These are phyloP conservation scores for Somion occarium DNA, from an alignment of 1,284 basidiomycete species.

Conservation along the genomic window DNA sequence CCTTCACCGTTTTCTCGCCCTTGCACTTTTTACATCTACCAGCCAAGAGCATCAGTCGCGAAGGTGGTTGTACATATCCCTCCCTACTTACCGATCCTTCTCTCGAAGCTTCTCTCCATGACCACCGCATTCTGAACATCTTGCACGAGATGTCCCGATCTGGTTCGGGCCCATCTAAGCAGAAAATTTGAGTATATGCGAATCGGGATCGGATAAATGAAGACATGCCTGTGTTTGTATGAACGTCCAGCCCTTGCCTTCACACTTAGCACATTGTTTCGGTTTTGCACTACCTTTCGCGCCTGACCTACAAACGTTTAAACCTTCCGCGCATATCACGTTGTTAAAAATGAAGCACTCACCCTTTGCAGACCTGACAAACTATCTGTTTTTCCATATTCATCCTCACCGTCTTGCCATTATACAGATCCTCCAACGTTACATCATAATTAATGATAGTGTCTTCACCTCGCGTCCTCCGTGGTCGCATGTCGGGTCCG, in stretches of 20 bases:
- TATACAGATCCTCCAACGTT: conserved; percentile 89
- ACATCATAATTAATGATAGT: conserved; percentile 81
- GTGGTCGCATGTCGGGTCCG: conserved; percentile 37
- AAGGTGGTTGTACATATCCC: neutral
- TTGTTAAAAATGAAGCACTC: conserved; percentile 21
- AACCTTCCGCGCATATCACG: neutral
- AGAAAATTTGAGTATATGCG: neutral
- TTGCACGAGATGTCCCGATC: conserved; percentile 46
- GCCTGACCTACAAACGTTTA: conserved; percentile 54
- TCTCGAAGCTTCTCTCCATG: conserved; percentile 79
- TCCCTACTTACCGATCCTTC: conserved; percentile 69
- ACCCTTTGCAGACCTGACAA: conserved; percentile 83
- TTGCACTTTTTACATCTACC: conserved; percentile 94
- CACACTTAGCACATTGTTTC: conserved; percentile 78
- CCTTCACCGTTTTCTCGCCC: conserved; percentile 78
- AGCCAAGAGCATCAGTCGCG: neutral
- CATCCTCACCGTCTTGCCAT: conserved; percentile 87
- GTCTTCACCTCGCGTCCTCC: conserved; percentile 60
- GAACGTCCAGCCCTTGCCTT: conserved; percentile 76
- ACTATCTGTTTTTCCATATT: conserved; percentile 84
- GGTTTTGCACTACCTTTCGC: conserved; percentile 77
- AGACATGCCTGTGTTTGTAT: conserved; percentile 57
- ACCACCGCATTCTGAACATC: conserved; percentile 80
- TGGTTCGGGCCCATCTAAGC: conserved; percentile 44
- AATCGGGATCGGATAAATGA: too few relatives aligned